Base-by-base conservation (phyloP, 208 protist genomes). In the Crithidia sp. region DNA sequence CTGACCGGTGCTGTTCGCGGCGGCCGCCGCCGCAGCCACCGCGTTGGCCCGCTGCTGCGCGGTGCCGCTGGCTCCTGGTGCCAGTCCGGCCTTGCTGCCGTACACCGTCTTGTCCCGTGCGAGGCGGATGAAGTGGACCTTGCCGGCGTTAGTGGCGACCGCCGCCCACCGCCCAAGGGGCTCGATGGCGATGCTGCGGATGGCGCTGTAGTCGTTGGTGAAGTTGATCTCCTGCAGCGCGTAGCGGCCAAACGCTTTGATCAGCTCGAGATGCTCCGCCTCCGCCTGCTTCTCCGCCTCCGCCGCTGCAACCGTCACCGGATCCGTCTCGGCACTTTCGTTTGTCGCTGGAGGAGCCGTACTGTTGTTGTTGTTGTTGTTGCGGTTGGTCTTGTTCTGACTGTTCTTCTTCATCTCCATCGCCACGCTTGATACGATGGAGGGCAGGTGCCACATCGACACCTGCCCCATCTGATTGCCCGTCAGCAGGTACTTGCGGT, bases 391-490 rank as follows among this genome's bases (percentile, higher is more conserved):
- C 17, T 58, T 63, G 43, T 47, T 54, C 54, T 39, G 57, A 47
- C 6, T 52, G 67, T 65, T 60, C 3, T 14, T 54, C 40, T 61
- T 84, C 79, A 74, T 77, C 69, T 77, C 77, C 66, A 83, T 17
- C 50, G 76, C 77, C 13, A 89, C 78, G 63, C 79, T 86, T 14
- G 75, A 76, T 10, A 93, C 85, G 59, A 96, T 86, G 40, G 81
- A 91, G n/a, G 89, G 89, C 14, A 94, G 71, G 64, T 96, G 88
- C 91, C 91, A 96, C 49, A 94, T 81, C 5, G 88, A 87, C 9
- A 96, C 86, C 14, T 86, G 82, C 0, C 91, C 91, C 65, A 94
- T 93, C 71, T 96, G 91, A 47, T 81, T 94, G 7, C 91, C 91
- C 10, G 91, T 96, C 16, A 96, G 62, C 16, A 96, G 77, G 56